Evolutionary conservation across 176 grass and related monocot species (phyloP).

Genomic region (Carex scoparia): DNA sequence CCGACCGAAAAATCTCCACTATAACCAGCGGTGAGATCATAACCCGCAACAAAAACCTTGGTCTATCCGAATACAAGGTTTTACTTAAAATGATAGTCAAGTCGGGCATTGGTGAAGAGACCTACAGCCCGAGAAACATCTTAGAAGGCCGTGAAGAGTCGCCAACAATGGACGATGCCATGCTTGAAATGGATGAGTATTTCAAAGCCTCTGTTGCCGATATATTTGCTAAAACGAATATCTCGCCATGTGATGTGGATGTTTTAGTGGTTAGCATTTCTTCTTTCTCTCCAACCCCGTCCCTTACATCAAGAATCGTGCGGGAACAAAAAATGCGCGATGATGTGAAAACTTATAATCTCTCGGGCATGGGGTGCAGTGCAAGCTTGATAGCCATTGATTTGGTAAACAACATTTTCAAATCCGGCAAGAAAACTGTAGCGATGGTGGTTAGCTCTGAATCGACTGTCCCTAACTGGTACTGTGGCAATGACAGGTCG

Average conservation of each 20-base stretch:
- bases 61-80: slow-evolving; percentile 15
- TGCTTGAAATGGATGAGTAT: slow-evolving; percentile 37
- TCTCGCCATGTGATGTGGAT: slow-evolving; percentile 37
- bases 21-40: slow-evolving; percentile 1
- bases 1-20: slow-evolving; percentile 26
- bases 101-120: slow-evolving; percentile 21
- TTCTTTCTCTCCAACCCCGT: slow-evolving; percentile 45
- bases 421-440: slow-evolving; percentile 18
- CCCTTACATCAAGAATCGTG: slow-evolving; percentile 46
- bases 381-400: slow-evolving; percentile 49
- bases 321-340: slow-evolving; percentile 37
- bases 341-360: slow-evolving; percentile 47
- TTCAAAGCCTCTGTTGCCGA: slow-evolving; percentile 46
- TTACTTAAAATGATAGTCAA: slow-evolving; percentile 23
- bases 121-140: slow-evolving; percentile 22
- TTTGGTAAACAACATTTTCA: slow-evolving; percentile 29
- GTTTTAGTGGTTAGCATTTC: slow-evolving; percentile 68
- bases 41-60: slow-evolving; percentile 8
- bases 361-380: slow-evolving; percentile 80
- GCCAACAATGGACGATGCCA: slow-evolving; percentile 22
- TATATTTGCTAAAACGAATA: slow-evolving; percentile 42
- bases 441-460: slow-evolving; percentile 64
- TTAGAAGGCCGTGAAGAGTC: slow-evolving; percentile 22
- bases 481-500: slow-evolving; percentile 41
- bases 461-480: slow-evolving; percentile 60